Conservation (phyloP, 169 alveolate genomes). For the Plasmodium berghei region DNA sequence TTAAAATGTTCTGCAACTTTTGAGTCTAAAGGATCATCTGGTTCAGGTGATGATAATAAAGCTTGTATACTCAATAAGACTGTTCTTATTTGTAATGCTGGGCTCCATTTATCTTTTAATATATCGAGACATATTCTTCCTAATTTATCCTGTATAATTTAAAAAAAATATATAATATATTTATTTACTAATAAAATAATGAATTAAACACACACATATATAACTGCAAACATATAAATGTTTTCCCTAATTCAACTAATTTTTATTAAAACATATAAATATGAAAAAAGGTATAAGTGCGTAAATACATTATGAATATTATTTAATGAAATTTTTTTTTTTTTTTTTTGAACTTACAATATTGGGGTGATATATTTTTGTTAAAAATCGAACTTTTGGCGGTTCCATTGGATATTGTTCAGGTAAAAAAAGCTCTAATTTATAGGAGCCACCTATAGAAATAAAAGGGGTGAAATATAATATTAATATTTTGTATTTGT, state of each 20-base stretch:
- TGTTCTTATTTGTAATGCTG: constrained; percentile 98
- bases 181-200: background rate
- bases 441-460: constrained; percentile 93
- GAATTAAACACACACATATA: background rate
- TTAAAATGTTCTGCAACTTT: constrained; percentile 97
- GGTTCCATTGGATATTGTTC: constrained; percentile 99
- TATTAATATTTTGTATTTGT: background rate
- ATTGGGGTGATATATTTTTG: constrained; percentile 99
- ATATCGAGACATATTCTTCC: constrained; percentile 99
- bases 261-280: background rate
- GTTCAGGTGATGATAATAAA: constrained; percentile 98
- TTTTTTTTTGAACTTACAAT: constrained; percentile 84
- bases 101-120: constrained; percentile 99
- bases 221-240: background rate
- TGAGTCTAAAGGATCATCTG: constrained; percentile 98
- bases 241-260: background rate
- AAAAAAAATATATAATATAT: background rate
- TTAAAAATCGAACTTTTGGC: constrained; percentile 97
- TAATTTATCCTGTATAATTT: constrained; percentile 90
- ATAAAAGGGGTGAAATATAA: background rate
- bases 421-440: constrained; percentile 96
- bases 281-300: background rate
- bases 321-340: constrained; percentile 24
- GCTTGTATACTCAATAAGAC: constrained; percentile 97
- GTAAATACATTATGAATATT: background rate